Percentiles rank a stretch among this genome's conserved stretches.
These are phyloP conservation scores for Lodderomyces parapsilosis DNA, from an alignment of 1,139 yeast species.

Conservation along the genomic window DNA sequence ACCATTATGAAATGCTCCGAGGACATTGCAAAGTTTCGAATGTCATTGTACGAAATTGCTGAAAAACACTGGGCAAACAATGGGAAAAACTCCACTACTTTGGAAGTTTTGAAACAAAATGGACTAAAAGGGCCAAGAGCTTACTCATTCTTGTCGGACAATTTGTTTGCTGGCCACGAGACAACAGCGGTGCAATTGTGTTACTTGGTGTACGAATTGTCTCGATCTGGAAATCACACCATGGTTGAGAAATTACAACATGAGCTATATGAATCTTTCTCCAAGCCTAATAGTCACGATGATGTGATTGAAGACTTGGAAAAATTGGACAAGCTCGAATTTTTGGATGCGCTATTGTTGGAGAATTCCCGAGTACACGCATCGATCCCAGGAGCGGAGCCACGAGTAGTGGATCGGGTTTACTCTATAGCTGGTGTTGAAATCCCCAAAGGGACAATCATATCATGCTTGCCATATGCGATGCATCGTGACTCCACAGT, in stretches of 20 bases:
- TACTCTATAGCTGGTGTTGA: constrained; percentile 18
- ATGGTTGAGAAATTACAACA: constrained; percentile 42
- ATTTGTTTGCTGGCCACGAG: constrained; percentile 68
- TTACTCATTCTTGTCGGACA: constrained; percentile 41
- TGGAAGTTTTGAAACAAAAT: constrained; percentile 32
- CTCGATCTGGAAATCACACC: constrained; percentile 44
- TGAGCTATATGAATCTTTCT: constrained; percentile 41
- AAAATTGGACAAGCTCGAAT: constrained; percentile 50
- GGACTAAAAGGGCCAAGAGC: constrained; percentile 36
- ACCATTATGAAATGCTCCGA: constrained; percentile 37
- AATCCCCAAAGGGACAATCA: constrained; percentile 53
- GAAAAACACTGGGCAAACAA: constrained; percentile 29
- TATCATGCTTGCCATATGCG: constrained; percentile 67
- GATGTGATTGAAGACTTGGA: constrained; percentile 34
- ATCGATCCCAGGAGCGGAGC: constrained; percentile 77
- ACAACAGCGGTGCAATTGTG: constrained; percentile 71
- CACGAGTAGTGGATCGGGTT: constrained; percentile 45
- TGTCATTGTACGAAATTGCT: constrained; percentile 38
- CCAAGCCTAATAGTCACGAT: constrained; percentile 23
- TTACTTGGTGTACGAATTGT: constrained; percentile 58
- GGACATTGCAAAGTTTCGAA: constrained; percentile 52
- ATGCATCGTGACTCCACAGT: constrained; percentile 52
- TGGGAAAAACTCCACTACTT: constrained; percentile 27
- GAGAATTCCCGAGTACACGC: constrained; percentile 64
- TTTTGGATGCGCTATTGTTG: constrained; percentile 54